Evolutionary conservation across 1,284 basidiomycete genomes (phyloP), one percentile per base, ranked within the genome.

Genomic region (Omphalotus olearius): DNA sequence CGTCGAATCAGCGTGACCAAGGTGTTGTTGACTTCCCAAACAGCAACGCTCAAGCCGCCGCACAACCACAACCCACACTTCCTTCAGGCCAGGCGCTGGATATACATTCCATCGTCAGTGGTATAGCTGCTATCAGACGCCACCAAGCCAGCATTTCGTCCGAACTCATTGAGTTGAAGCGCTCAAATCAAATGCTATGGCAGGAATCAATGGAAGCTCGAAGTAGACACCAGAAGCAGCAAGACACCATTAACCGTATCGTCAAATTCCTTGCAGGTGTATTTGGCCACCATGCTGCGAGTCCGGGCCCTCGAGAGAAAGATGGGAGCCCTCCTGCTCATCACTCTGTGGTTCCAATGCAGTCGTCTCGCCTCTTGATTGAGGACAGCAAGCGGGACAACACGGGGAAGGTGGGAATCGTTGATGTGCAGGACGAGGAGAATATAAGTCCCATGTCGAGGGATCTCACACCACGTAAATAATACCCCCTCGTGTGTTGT

Each of bases 191-290:
- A 60, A 75, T 88, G 37, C 70, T 99, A 4, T 99, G 96, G 95
- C 85, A 93, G 63, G 94, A 99, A 63, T 88, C 93, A 0, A 72
- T 94, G 58, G 78, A 85, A 36, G 83, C 91, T 3, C 73, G 91
- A 7, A 83, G 88, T 59, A 80, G 87, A 53, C 86, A 94, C 62
- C 85, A 92, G 62, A 92, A 91, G 62, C 93, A 97, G 60, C 90
- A 97, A 62, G 95, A 98, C 66, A 98, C 93, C n/a, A 94, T 98
- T 64, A 94, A 97, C 64, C 79, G 92, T 53, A 98, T 99, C 57
- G 78, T 99, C 56, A 88, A 93, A 55, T 98, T 99, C 70, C 72
- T 99, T 46, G 94, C 93, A 16, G 86, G 93, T 25, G 88, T 98
- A 1, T 98, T 98, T 70, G 93, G 93, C 2, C 77, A 75, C 41